Evolutionary conservation across 106 monocot genomes (phyloP), one percentile per base, ranked within the genome.

Genomic region (Phalaenopsis aphrodite): DNA sequence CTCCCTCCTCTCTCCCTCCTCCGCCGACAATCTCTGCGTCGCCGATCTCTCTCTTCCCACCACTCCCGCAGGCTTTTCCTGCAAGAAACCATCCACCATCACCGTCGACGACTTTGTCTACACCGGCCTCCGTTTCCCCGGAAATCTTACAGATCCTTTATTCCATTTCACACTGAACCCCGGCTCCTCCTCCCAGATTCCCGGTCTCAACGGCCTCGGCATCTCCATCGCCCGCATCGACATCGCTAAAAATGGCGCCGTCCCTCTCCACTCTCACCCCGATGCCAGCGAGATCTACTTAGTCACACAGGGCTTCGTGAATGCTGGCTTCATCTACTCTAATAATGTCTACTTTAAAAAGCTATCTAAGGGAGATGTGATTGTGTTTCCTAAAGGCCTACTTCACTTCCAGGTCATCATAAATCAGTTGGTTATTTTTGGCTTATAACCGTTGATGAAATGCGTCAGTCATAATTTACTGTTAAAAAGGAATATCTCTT

Each of bases 191-290:
- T 14, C 52, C 12, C 52, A 52, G 14, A 12, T 14, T 1, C 52
- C 52, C 3, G 52, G 52, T 14, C 52, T 52, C 12, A 97, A 97
- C 80, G 92, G 94, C 41, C 92, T 97, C 30, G 97, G 97, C 24
- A 82, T 97, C 82, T 97, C 97, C 16, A 75, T 78, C 18, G 94
- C 89, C 42, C 87, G 97, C 38, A 85, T 92, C 23, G 94, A 94
- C 87, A 42, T 94, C 36, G 90, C 81, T 8, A 30, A 36, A 2
- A 85, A 85, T 15, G 97, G 94, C 19, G 90, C 92, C 8, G 42
- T 97, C n/a, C 94, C 97, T 14, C 79, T 94, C 67, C 97, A 97
- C 94, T 87, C 88, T 52, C 97, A 97, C 86, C 97, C 97, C 5
- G 87, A 23, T 14, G 97, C 75, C 37, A 80, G 77, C 36, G 94